Evolutionary conservation across 176 grass and related monocot species (phyloP), one percentile per base, ranked within the genome.

Genomic region (Ananas comosus): DNA sequence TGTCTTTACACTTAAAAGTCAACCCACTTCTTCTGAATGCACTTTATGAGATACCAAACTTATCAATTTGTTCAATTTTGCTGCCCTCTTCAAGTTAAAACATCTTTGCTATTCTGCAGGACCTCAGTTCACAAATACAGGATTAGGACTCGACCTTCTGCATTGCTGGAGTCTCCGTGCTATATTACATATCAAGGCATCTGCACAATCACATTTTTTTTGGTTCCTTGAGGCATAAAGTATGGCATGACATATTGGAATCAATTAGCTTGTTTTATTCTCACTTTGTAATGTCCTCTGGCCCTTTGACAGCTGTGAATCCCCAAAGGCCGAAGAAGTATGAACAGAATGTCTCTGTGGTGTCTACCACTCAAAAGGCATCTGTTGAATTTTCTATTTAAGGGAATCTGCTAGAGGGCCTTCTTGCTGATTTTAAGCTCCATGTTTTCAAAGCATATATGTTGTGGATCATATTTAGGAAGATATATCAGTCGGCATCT

Each of bases 361-460:
- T 2, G 28, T 48, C n/a, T 21, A 67, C 65, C 65, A 49, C 28
- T 49, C 42, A 47, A 21, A 67, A 9, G 65, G 28, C 65, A 67
- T 67, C 65, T 49, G 13, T 67, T 48, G 14, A 67, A 17, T 49
- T 66, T 66, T n/a, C 33, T 67, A 67, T 17, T 67, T 17, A 67
- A 49, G 7, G 33, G 14, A 49, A 48, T 67, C 65, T 67, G 11
- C n/a, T 16, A 11, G 6, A 67, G 27, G 42, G 29, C 6, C 12
- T 48, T 47, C 65, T 21, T 14, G 14, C 65, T 47, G 18, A 18
- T 49, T 67, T 19, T 16, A 14, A n/a, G 25, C 33, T 1, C 29
- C 33, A 17, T 67, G 13, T 67, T 28, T 67, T n/a, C 65, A 49
- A 13, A 67, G 33, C 33, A 67, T 17, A 67, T 19, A n/a, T 19